Conservation (phyloP, 805 yeast genomes). For the Candida sphagnicola region DNA sequence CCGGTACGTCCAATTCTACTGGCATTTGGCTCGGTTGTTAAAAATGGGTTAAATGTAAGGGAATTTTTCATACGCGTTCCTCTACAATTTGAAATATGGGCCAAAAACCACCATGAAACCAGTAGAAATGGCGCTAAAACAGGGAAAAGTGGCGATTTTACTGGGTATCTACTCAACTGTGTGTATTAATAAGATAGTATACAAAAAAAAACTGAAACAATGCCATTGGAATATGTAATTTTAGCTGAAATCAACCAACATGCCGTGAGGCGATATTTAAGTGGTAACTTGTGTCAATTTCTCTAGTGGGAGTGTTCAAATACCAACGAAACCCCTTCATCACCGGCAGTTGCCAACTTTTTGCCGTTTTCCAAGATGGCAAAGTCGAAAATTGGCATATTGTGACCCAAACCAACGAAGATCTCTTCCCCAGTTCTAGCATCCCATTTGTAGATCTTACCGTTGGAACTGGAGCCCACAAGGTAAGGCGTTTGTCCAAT, state of each 20-base stretch:
- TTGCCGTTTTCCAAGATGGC: conserved; percentile 61
- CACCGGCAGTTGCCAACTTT: conserved; percentile 87
- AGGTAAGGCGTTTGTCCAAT: conserved; percentile 54
- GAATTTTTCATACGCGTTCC: background rate
- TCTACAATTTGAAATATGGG: no score
- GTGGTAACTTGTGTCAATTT: background rate
- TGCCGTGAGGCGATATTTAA: no score
- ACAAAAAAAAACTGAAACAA: background rate
- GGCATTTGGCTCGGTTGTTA: background rate
- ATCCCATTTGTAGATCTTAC: conserved; percentile 83
- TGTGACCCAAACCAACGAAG: conserved; percentile 85
- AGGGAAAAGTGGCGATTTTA: no score
- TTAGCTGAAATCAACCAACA: no score
- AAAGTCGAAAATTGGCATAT: conserved; percentile 90
- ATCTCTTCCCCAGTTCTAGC: conserved; percentile 77
- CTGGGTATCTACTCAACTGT: no score
- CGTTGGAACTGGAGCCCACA: conserved; percentile 77
- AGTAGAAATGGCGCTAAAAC: no score
- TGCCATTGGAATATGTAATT: no score
- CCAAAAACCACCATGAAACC: background rate
- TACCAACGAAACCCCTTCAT: conserved; percentile 88
- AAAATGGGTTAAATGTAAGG: background rate
- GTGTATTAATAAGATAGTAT: background rate
- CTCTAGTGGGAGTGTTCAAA: conserved; percentile 30
- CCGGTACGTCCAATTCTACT: background rate